These are phyloP conservation scores for Ascodesmis nigricans DNA, from an alignment of 495 filamentous ascomycete genomes.

Conservation along the genomic window DNA sequence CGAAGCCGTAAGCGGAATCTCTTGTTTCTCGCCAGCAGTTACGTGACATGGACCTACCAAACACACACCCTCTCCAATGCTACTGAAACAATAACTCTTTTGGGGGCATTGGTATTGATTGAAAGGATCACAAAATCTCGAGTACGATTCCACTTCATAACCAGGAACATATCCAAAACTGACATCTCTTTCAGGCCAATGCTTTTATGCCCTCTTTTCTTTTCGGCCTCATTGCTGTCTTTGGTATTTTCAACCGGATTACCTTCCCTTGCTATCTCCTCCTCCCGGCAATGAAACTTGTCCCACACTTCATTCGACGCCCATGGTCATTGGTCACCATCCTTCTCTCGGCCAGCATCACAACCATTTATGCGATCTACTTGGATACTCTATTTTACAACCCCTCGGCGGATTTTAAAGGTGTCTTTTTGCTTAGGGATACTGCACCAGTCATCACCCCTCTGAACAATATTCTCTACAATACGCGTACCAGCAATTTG, in stretches of 20 bases:
- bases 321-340: slow-evolving; percentile 45
- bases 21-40: slow-evolving; percentile 72
- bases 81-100: slow-evolving; percentile 74
- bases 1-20: slow-evolving; percentile 50
- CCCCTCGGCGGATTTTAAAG: slow-evolving; percentile 24
- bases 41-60: slow-evolving; percentile 97
- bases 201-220: slow-evolving; percentile 51
- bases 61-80: slow-evolving; percentile 98
- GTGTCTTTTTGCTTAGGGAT: slow-evolving; percentile 29
- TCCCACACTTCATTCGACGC: slow-evolving; percentile 52
- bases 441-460: slow-evolving; percentile 57
- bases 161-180: not conserved
- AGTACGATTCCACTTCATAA: too few species aligned
- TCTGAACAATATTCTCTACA: slow-evolving; percentile 79
- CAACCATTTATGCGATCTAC: slow-evolving; percentile 47
- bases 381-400: slow-evolving; percentile 53
- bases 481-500: slow-evolving; percentile 51
- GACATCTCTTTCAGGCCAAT: too few species aligned
- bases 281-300: slow-evolving; percentile 53
- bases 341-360: slow-evolving; percentile 34
- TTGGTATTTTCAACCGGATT: slow-evolving; percentile 84
- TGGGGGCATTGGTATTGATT: slow-evolving; percentile 80
- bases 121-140: slow-evolving; percentile 56
- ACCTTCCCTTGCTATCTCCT: slow-evolving; percentile 86
- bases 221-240: slow-evolving; percentile 57